Conservation (phyloP, 768 basidiomycete genomes). For the Phanerodontia chrysosporium region DNA sequence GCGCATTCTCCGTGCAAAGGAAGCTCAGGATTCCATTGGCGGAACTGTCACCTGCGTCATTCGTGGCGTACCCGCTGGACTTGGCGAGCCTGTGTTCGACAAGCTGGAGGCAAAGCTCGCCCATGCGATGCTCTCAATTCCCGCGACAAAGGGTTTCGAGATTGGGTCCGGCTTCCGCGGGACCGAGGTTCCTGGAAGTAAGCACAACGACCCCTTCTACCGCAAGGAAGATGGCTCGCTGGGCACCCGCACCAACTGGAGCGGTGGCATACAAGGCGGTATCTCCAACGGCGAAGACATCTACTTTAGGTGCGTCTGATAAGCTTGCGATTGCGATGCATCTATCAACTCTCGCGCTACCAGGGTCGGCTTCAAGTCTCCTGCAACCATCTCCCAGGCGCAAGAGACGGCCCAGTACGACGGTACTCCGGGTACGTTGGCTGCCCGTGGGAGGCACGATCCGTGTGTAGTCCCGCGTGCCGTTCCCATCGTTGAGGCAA, state of each 20-base stretch:
- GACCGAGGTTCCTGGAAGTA: conserved; percentile 87
- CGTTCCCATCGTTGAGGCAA: conserved; percentile 96
- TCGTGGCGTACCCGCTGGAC: conserved; percentile 81
- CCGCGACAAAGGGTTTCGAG: conserved; percentile 97
- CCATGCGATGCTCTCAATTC: conserved; percentile 98
- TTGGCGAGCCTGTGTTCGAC: conserved; percentile 98
- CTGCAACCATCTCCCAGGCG: conserved; percentile 92
- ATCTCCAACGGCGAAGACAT: conserved; percentile 97
- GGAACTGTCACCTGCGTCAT: conserved; percentile 98
- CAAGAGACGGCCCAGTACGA: conserved; percentile 93
- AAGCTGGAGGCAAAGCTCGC: conserved; percentile 94
- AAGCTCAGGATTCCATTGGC: conserved; percentile 89
- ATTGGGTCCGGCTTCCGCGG: conserved; percentile 96
- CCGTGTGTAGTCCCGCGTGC: conserved; percentile 97
- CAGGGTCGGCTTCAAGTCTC: conserved; percentile 96
- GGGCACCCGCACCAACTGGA: conserved; percentile 90
- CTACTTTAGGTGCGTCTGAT: conserved; percentile 78
- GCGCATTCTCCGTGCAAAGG: conserved; percentile 94
- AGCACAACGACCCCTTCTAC: conserved; percentile 90
- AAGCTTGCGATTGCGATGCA: not conserved
- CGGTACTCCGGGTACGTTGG: conserved; percentile 82
- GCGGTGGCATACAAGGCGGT: conserved; percentile 95
- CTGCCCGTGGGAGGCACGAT: conserved; percentile 92
- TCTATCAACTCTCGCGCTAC: not conserved
- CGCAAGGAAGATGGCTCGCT: conserved; percentile 60